Base-by-base conservation (phyloP, 2,329 filamentous ascomycete genomes). In the Pseudodiploospora longispora region DNA sequence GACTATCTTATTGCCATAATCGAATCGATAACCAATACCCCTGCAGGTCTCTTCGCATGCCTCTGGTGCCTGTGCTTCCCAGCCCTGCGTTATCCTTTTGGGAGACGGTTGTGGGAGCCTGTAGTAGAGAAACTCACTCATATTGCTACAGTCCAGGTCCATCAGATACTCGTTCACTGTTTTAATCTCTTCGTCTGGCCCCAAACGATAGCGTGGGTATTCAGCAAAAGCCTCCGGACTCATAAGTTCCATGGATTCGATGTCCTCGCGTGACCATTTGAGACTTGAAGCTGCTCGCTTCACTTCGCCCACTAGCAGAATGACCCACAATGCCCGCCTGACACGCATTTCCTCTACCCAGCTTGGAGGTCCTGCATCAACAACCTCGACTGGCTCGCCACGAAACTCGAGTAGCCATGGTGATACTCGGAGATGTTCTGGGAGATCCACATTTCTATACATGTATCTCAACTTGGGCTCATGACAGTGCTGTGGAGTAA, bases 321-420 rank as follows among this genome's bases (percentile, higher is more conserved):
- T 42, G 4, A 44, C 8, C 53, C 52, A 56, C 7, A 55, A 10
- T 28, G 51, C 52, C 4, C 54, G 52, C 6, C 46, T 8, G 29
- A 32, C 53, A n/a, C 54, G 47, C 52, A 56, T 56, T n/a, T 53
- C 53, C 31, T 56, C 53, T 3, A 53, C 46, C 52, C 52, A 55
- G 31, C 31, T 51, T 1, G 54, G 53, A 6, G 51, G 45, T 3
- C 48, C 49, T 7, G 27, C 19, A 45, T 47, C 41, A 3, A 30
- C 33, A 6, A 47, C 34, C 2, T 8, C 27, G 2, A 10, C 43
- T 7, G 47, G 44, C 6, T 27, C 47, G 3, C 48, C 41, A 2
- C 12, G 6, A 19, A 46, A 51, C 5, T 38, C 37, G 8, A 31
- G 42, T 43, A 48, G 44, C 45, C 51, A 55, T 1, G 47, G 35